These are phyloP conservation scores for Coleophoma eucalyptorum DNA, from an alignment of 2,329 filamentous ascomycete genomes.

Conservation along the genomic window DNA sequence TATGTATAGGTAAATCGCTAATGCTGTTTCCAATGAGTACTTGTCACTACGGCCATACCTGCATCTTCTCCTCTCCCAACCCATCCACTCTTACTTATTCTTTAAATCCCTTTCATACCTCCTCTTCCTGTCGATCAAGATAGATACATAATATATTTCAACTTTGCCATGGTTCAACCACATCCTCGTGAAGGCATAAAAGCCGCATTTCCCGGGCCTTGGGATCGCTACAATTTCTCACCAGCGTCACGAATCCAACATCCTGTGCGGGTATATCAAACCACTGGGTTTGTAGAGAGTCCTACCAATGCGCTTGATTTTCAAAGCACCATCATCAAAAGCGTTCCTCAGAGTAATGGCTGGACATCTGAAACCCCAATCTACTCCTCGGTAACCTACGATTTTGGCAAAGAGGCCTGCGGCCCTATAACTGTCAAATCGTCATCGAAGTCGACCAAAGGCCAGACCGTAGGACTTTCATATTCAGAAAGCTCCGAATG, in stretches of 20 bases:
- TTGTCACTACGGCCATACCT: no score
- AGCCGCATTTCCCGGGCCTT: slow-evolving; percentile 6
- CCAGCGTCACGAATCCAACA: slow-evolving; percentile 8
- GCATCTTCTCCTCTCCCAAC: no score
- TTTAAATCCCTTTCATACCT: no score
- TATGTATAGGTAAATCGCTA: no score
- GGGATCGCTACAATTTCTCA: slow-evolving; percentile 8
- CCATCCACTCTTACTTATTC: no score
- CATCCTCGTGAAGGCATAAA: slow-evolving; percentile 1
- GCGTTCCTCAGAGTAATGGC: slow-evolving; percentile 1
- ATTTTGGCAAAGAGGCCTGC: slow-evolving; percentile 9
- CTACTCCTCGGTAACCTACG: slow-evolving; percentile 6
- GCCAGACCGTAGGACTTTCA: slow-evolving; percentile 1
- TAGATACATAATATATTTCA: no score
- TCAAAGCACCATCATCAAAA: slow-evolving; percentile 2
- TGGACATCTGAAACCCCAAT: neutral
- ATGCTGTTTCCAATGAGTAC: no score
- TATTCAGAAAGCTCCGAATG: slow-evolving; percentile 8
- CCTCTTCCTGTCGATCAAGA: no score
- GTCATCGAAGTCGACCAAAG: neutral
- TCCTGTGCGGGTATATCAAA: slow-evolving; percentile 5
- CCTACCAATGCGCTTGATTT: slow-evolving; percentile 2
- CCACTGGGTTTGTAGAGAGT: slow-evolving; percentile 5
- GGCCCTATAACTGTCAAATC: slow-evolving; percentile 4
- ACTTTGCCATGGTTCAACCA: neutral